phyloP scores from a whole-genome alignment of 306 rosid genomes.

The Luffa acutangula region DNA sequence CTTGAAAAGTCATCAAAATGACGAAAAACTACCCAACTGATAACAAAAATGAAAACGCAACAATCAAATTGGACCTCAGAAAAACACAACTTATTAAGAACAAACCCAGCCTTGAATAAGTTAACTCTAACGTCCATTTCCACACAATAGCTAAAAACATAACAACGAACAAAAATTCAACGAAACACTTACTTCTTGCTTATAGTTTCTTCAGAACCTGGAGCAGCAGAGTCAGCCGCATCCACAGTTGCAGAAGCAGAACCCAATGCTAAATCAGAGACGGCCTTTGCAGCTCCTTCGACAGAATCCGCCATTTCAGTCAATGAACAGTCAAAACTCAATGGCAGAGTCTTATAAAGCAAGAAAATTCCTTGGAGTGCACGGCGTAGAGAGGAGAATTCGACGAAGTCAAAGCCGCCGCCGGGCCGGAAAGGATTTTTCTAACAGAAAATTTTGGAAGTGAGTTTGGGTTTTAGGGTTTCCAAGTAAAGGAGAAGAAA shows the following conservation, averaged over 20 bases:
- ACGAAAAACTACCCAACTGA: not conserved
- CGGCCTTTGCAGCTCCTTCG: slow-evolving; percentile 16
- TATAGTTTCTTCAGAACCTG: slow-evolving; percentile 13
- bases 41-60: not conserved
- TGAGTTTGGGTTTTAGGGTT: no score
- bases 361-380: not conserved
- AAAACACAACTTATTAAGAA: not conserved
- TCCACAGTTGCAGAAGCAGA: slow-evolving; percentile 3
- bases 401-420: no score
- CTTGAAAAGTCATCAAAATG: not conserved
- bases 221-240: not conserved
- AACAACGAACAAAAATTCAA: not conserved
- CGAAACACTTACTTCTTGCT: slow-evolving; percentile 36
- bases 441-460: no score
- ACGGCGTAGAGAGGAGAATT: no score
- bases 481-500: no score
- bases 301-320: slow-evolving; percentile 11
- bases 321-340: not conserved
- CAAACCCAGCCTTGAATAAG: not conserved
- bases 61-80: not conserved
- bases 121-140: not conserved
- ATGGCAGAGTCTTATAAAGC: no score
- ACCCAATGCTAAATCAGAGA: slow-evolving; percentile 16
- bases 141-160: not conserved
- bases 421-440: no score